Evolutionary conservation across 805 yeast genomes (phyloP), one percentile per base, ranked within the genome.

Genomic region (Candida chilensis): DNA sequence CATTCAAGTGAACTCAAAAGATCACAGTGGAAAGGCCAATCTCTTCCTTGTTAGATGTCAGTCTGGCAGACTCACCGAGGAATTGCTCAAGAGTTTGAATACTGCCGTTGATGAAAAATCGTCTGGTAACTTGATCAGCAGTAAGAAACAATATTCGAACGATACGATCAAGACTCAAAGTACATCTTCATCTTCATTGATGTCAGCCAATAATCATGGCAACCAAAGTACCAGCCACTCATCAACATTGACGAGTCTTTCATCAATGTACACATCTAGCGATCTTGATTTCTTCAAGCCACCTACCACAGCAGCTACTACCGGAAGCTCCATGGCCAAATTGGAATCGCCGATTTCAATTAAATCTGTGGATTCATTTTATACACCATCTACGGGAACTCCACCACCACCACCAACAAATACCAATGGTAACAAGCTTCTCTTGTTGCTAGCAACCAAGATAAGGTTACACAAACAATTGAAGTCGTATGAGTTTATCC

Each of bases 381-480:
- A 19, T 19, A 6, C 25, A 6, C 11, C 15, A 7, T 8, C 12
- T 7, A 5, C 12, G 12, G 7, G 14, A 8, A 8, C 21, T 8
- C 10, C 21, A 19, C 21, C 21, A 19, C 21, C 21, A 8, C 11
- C 11, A 22, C 15, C 11, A 7, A 8, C 21, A 19, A 8, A 8
- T 8, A n/a, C 25, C 6, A 7, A 22, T 6, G 13, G 13, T 5
- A 15, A n/a, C 11, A 12, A 22, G 13, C 13, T 22, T n/a, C 12
- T 22, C 6, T 22, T 22, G 13, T n/a, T 22, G 6, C 11, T 6
- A 6, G 13, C n/a, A n/a, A 22, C 25, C 13, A 22, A 22, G 13
- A n/a, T 22, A 7, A 22, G 25, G 13, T 11, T 22, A 22, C 25
- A 22, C 12, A 22, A 22, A 22, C 25, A 22, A n/a, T 22, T 22